A percentile compares a stretch with the other conserved stretches of the same genome.
These are phyloP conservation scores for Cucurbita moschata DNA, from an alignment of 306 rosid genomes.

Conservation along the genomic window DNA sequence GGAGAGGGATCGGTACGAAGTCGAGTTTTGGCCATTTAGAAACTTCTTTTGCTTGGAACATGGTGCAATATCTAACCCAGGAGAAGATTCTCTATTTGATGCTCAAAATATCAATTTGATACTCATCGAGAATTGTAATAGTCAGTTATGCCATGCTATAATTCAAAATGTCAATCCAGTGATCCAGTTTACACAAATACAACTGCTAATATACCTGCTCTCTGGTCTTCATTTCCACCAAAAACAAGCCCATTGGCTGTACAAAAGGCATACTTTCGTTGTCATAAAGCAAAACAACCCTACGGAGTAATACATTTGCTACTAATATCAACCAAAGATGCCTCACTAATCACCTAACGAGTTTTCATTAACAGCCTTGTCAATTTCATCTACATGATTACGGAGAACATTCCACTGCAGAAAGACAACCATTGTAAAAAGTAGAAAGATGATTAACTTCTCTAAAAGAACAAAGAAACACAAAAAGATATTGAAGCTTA, in stretches of 20 bases:
- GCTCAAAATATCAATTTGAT: constrained; percentile 12
- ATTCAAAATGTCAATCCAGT: not conserved
- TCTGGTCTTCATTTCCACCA: not conserved
- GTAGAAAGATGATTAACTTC: not conserved
- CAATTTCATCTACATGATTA: constrained; percentile 55
- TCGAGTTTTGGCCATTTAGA: constrained; percentile 56
- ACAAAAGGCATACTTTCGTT: not conserved
- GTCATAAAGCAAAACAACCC: constrained; percentile 4
- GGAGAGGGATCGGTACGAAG: constrained; percentile 19
- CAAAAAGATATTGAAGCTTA: not conserved
- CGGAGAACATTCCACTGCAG: constrained; percentile 82
- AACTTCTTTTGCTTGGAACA: constrained; percentile 51
- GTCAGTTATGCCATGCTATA: not conserved
- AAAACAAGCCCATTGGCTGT: constrained; percentile 1
- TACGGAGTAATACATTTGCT: not conserved
- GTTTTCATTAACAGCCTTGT: constrained; percentile 44
- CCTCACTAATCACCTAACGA: constrained; percentile 10
- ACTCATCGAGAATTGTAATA: not conserved
- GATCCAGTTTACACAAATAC: not conserved
- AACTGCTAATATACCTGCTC: not conserved
- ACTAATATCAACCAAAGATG: constrained; percentile 6
- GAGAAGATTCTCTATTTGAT: constrained; percentile 54
- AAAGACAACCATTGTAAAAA: constrained; percentile 2
- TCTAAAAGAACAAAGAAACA: not conserved
- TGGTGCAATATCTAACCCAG: constrained; percentile 21